Percentiles rank a stretch among this genome's conserved stretches.
Evolutionary conservation across 108 stramenopile species (phyloP).

Genomic region (Conticribra weissflogii): DNA sequence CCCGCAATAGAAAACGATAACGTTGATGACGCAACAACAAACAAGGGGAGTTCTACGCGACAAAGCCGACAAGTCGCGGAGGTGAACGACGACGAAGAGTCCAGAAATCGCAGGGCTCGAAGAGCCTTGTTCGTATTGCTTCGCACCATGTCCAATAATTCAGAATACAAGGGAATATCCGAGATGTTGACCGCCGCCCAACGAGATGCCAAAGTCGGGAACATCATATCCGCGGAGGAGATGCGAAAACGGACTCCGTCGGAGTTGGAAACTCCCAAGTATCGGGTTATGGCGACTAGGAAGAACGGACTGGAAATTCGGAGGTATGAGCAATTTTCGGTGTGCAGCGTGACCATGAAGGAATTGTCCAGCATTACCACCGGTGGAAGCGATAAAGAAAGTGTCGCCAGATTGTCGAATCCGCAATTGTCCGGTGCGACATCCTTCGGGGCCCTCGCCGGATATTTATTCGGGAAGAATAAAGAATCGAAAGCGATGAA

Average conservation of each 20-base stretch:
- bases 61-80: no score
- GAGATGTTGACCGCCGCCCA: constrained; percentile 3
- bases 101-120: constrained; percentile 20
- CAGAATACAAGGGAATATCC: constrained; percentile 21
- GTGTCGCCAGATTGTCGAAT: constrained; percentile 65
- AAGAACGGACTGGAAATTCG: constrained; percentile 72
- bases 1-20: constrained; percentile 9
- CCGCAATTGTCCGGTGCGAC: constrained; percentile 71
- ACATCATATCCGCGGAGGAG: constrained; percentile 19
- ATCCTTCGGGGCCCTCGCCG: constrained; percentile 90
- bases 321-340: constrained; percentile 75
- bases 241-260: constrained; percentile 39
- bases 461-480: constrained; percentile 96
- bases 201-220: constrained; percentile 15
- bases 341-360: constrained; percentile 77
- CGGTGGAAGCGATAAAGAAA: constrained; percentile 35
- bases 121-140: constrained; percentile 25
- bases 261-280: constrained; percentile 83
- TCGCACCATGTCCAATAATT: constrained; percentile 26
- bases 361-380: constrained; percentile 9
- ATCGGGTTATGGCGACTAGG: constrained; percentile 55
- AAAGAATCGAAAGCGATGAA: constrained; percentile 77
- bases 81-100: constrained; percentile 16
- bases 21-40: background rate
- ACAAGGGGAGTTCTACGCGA: no score